phyloP scores from a whole-genome alignment of 2,329 filamentous ascomycete species.

The Exserohilum turcica region DNA sequence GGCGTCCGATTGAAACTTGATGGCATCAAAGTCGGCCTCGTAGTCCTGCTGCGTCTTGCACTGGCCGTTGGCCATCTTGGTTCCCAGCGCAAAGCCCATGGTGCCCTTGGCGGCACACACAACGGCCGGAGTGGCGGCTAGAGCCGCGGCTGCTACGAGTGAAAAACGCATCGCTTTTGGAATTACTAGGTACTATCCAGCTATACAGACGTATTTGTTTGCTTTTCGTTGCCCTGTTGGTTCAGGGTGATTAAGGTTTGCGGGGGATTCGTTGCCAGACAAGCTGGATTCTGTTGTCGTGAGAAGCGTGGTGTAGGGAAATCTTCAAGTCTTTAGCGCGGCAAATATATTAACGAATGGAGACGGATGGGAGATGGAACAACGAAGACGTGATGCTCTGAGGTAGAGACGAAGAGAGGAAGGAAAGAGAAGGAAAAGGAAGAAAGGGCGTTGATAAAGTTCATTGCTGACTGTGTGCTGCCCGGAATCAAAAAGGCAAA shows the following conservation, averaged over 20 bases:
- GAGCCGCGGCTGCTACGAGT: slow-evolving; percentile 32
- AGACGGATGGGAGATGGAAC: background rate
- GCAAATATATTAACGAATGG: background rate
- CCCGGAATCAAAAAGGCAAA: no score
- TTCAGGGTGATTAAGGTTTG: no score
- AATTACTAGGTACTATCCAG: background rate
- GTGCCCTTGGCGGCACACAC: slow-evolving; percentile 58
- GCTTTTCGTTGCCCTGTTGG: no score
- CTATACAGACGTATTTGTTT: background rate
- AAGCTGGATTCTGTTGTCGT: no score
- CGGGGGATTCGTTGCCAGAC: no score
- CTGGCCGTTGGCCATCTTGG: slow-evolving; percentile 61
- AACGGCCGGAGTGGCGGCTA: slow-evolving; percentile 52
- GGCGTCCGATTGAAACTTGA: slow-evolving; percentile 57
- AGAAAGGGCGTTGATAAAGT: no score
- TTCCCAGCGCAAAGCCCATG: slow-evolving; percentile 70
- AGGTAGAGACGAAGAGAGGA: background rate
- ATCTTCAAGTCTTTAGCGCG: no score
- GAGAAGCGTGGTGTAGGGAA: no score
- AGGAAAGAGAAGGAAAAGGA: background rate
- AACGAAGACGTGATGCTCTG: background rate
- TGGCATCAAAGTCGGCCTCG: slow-evolving; percentile 66
- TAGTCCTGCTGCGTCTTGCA: slow-evolving; percentile 70
- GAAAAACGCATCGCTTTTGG: slow-evolving; percentile 42
- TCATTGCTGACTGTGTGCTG: background rate